Percentiles rank a stretch among this genome's conserved stretches.
Conservation (phyloP, 352 stramenopile species). For the Stramenopiles sp. region DNA sequence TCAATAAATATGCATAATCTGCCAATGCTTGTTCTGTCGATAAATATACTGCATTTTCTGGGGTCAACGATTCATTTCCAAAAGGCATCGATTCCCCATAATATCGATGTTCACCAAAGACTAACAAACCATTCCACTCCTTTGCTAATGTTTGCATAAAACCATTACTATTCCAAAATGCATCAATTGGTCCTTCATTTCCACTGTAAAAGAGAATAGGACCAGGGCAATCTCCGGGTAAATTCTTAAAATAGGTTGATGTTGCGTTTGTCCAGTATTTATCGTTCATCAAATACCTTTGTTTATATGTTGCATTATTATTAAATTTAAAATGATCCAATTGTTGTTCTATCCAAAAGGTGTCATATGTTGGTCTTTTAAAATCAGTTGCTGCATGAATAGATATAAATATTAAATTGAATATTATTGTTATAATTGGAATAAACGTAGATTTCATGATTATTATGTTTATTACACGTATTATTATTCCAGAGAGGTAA, state of each 20-base stretch:
- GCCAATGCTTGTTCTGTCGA: slow-evolving; percentile 30
- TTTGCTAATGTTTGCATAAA: slow-evolving; percentile 45
- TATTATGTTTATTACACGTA: too few species aligned
- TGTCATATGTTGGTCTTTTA: too few species aligned
- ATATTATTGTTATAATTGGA: too few species aligned
- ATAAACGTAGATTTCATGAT: too few species aligned
- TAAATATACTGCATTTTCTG: slow-evolving; percentile 11
- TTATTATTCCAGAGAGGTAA: too few species aligned
- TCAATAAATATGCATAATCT: slow-evolving; percentile 39
- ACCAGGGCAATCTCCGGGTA: slow-evolving; percentile 13
- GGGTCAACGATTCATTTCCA: slow-evolving; percentile 11
- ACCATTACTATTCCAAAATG: slow-evolving; percentile 41
- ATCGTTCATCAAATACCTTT: slow-evolving; percentile 45
- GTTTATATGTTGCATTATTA: slow-evolving; percentile 48
- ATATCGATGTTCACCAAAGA: slow-evolving; percentile 50
- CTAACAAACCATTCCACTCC: slow-evolving; percentile 35
- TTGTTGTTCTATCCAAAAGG: too few species aligned
- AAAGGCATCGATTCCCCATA: slow-evolving; percentile 46
- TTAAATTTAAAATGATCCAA: too few species aligned
- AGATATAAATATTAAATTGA: too few species aligned
- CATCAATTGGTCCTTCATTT: slow-evolving; percentile 39
- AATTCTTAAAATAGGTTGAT: too few species aligned
- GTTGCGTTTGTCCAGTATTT: slow-evolving; percentile 27
- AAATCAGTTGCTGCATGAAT: too few species aligned
- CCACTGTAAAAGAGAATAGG: slow-evolving; percentile 45